Evolutionary conservation across 768 basidiomycete species (phyloP), one percentile per base, ranked within the genome.

Genomic region (Pluteus cervinus): DNA sequence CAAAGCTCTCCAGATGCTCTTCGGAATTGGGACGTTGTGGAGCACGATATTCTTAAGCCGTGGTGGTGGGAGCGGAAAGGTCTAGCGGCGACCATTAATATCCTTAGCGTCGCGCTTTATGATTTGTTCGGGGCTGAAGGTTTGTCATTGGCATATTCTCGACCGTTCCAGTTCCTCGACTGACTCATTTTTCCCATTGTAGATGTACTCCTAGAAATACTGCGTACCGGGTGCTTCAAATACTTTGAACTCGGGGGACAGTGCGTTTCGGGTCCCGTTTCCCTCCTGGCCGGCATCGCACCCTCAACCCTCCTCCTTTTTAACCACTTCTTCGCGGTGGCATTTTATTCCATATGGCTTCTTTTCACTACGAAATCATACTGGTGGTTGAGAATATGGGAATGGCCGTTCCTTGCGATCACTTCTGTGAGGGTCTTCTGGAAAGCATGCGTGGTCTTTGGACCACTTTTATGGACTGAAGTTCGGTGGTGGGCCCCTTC

Each of bases 211-310:
- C 74, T 87, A 7, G 67, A 59, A 14, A 73, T 81, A 1, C 71
- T 90, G 22, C 69, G 80, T 38, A 77, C 70, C 2, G 96, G 94
- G 0, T 98, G 96, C 60, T 96, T 99, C 74, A 90, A 89, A 53
- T 99, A 98, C 62, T 96, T 99, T 49, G 90, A 94, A 55, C 71
- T 77, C 4, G 96, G 96, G 10, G 96, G 96, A 1, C 79, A 89
- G 48, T 88, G 88, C 48, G 58, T 97, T 37, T 70, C 75, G 29
- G 96, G 86, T 1, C 96, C 96, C 1, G 91, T 97, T 7, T 83
- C 81, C 7, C 72, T 99, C 4, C 77, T 99, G 8, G 81, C 91
- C 11, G 93, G 92, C 9, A 74, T 94, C 42, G 69, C 75, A 1
- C 82, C 87, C 4, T 83, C 85, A n/a, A 89, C 92, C 0, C 44